Conservation (phyloP, 768 basidiomycete genomes). For the Amylocystis lapponica region DNA sequence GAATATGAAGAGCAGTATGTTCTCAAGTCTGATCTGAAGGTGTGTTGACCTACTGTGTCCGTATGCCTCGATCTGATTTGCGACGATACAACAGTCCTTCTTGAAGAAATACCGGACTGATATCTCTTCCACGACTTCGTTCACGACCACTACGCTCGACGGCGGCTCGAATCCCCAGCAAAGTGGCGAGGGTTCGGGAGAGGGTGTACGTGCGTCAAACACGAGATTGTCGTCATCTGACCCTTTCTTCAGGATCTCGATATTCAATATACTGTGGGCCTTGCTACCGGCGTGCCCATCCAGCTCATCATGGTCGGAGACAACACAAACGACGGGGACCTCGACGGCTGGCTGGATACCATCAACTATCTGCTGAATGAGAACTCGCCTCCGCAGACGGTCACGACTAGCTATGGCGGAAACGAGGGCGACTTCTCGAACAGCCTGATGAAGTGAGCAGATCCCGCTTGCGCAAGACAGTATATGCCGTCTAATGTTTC, state of each 20-base stretch:
- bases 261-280: slow-evolving; percentile 28
- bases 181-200: slow-evolving; percentile 24
- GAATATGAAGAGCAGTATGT: slow-evolving; percentile 28
- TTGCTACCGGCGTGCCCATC: slow-evolving; percentile 25
- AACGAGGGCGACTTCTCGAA: slow-evolving; percentile 17
- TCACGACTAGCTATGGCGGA: slow-evolving; percentile 28
- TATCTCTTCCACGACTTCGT: slow-evolving; percentile 10
- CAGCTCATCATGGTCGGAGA: slow-evolving; percentile 26
- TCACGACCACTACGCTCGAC: slow-evolving; percentile 19
- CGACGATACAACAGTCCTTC: slow-evolving; percentile 15
- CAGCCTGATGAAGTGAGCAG: slow-evolving; percentile 17
- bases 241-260: slow-evolving; percentile 24
- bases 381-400: slow-evolving; percentile 19
- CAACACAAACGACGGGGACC: slow-evolving; percentile 16
- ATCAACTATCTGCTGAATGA: slow-evolving; percentile 19
- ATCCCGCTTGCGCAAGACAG: slow-evolving; percentile 24
- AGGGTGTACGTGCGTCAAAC: slow-evolving; percentile 27
- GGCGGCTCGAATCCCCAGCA: slow-evolving; percentile 26
- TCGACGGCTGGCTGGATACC: slow-evolving; percentile 26
- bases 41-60: slow-evolving; percentile 41
- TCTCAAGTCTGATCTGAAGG: slow-evolving; percentile 23
- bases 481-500: slow-evolving; percentile 6
- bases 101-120: slow-evolving; percentile 16
- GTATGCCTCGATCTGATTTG: no score
- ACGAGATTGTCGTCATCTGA: neutral